phyloP scores from a whole-genome alignment of 768 basidiomycete species.

The Cystofilobasidium macerans region DNA sequence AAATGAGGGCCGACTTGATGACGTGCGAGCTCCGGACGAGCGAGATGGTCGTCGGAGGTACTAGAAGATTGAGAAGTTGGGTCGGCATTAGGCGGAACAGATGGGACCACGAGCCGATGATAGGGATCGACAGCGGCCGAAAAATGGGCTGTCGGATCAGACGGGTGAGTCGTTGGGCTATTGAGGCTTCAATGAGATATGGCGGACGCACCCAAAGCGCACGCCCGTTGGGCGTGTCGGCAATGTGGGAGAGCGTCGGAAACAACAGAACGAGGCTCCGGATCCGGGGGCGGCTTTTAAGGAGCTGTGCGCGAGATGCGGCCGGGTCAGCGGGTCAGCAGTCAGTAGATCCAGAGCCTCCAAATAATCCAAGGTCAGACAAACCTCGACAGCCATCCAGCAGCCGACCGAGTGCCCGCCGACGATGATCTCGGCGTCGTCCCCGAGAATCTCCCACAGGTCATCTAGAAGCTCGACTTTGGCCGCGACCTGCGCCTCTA shows the following conservation, averaged over 20 bases:
- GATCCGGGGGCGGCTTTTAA: background rate
- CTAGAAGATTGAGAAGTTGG: background rate
- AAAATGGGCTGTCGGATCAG: conserved; percentile 6
- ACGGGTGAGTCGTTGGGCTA: too few relatives aligned
- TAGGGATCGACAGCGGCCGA: background rate
- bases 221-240: conserved; percentile 1
- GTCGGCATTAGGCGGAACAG: background rate
- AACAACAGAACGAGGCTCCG: background rate
- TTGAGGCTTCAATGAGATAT: background rate
- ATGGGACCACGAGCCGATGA: background rate
- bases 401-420: conserved; percentile 3
- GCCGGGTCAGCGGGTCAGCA: too few relatives aligned
- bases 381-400: conserved; percentile 8
- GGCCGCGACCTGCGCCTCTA: conserved; percentile 2
- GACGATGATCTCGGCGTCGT: background rate
- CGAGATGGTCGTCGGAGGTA: background rate
- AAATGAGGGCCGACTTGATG: background rate
- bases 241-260: conserved; percentile 9
- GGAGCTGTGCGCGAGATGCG: background rate
- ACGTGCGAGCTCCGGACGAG: conserved; percentile 5
- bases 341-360: too few relatives aligned
- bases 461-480: conserved; percentile 5
- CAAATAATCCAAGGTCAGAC: background rate
- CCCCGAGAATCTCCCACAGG: background rate
- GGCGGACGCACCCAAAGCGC: background rate